Evolutionary conservation across 371 early-diverging fungal genomes (phyloP).

Genomic region (Actinomucor elegans): DNA sequence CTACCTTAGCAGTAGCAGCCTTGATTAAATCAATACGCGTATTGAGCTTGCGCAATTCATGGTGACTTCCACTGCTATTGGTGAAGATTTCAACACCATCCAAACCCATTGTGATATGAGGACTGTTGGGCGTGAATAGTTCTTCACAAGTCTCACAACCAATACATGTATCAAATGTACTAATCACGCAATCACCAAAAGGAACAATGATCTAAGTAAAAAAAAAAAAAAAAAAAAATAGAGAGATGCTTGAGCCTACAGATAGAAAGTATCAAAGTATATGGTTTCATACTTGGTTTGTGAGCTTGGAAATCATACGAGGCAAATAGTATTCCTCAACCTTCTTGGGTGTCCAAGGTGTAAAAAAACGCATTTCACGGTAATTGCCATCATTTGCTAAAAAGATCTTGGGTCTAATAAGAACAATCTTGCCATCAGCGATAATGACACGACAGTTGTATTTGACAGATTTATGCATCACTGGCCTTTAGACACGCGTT

Average conservation of each 20-base stretch:
- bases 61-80: conserved; percentile 92
- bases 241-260: conserved; percentile 2
- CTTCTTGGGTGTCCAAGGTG: conserved; percentile 74
- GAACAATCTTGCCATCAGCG: conserved; percentile 76
- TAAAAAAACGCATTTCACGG: conserved; percentile 94
- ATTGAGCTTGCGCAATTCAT: conserved; percentile 87
- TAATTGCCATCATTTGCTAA: conserved; percentile 98
- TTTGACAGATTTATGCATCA: conserved; percentile 84
- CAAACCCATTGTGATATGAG: conserved; percentile 89
- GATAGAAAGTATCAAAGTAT: no score
- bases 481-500: conserved; percentile 66
- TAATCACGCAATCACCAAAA: conserved; percentile 87
- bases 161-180: conserved; percentile 79
- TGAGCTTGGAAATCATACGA: conserved; percentile 71
- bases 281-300: conserved; percentile 65
- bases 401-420: conserved; percentile 94
- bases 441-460: conserved; percentile 96
- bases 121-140: conserved; percentile 92
- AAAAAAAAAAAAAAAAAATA: neutral
- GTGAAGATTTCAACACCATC: conserved; percentile 96
- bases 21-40: conserved; percentile 85
- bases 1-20: conserved; percentile 89
- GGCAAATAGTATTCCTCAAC: conserved; percentile 83
- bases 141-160: conserved; percentile 98
- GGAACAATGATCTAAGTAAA: conserved; percentile 51